Conservation (phyloP, 106 monocot genomes). For the Vanilla planifolia region DNA sequence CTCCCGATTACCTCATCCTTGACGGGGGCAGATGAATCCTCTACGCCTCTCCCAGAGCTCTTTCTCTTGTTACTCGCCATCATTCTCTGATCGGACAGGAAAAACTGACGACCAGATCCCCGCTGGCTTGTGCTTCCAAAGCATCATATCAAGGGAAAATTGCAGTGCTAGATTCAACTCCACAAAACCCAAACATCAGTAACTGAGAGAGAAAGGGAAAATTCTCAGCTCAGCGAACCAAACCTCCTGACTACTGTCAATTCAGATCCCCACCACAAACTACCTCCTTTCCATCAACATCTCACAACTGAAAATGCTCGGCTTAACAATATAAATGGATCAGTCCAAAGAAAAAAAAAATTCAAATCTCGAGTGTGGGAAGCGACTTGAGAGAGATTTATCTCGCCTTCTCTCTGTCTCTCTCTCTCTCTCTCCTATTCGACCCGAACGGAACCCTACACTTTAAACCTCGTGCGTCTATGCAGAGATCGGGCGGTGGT, state of each 20-base stretch:
- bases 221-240: neutral
- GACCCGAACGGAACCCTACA: neutral
- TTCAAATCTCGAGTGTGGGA: neutral
- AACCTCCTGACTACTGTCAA: neutral
- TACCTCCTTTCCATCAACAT: neutral
- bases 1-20: conserved; percentile 1
- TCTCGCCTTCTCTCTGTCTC: neutral
- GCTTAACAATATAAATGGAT: too few species aligned
- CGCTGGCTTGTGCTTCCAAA: conserved; percentile 8
- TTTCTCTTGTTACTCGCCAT: conserved; percentile 25
- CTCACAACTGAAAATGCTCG: neutral
- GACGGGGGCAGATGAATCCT: neutral
- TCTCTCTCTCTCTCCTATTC: too few species aligned
- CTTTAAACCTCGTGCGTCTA: neutral
- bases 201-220: neutral
- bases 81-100: neutral
- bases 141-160: conserved; percentile 18
- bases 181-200: conserved; percentile 13
- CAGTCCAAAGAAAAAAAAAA: too few species aligned
- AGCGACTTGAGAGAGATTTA: neutral
- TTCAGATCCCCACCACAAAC: neutral
- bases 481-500: neutral
- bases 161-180: neutral
- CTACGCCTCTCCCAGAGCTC: conserved; percentile 10
- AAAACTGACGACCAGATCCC: conserved; percentile 17